Evolutionary conservation across 2,329 filamentous ascomycete genomes (phyloP).

Genomic region (Bertia moriformis): DNA sequence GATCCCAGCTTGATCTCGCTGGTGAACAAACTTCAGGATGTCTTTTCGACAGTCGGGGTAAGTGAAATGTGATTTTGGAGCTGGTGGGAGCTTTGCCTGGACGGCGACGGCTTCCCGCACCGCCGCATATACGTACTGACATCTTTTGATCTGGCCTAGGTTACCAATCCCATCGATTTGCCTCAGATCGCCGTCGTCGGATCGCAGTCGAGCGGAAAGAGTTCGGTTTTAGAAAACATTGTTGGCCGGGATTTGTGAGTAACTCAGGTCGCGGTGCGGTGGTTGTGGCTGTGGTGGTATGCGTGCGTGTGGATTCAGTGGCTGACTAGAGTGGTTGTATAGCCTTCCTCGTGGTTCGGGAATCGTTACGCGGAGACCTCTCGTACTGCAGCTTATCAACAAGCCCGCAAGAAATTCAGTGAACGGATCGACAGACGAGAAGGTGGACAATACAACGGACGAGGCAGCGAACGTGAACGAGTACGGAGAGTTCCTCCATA

Average conservation of each 20-base stretch:
- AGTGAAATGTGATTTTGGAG: too few species aligned
- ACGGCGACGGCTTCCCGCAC: too few species aligned
- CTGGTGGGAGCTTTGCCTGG: too few species aligned
- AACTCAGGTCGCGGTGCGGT: slow-evolving; percentile 7
- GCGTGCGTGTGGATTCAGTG: background rate
- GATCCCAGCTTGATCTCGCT: background rate
- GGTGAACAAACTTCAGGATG: background rate
- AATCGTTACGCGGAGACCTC: slow-evolving; percentile 89
- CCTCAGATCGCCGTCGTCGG: slow-evolving; percentile 97
- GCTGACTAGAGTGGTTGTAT: slow-evolving; percentile 12
- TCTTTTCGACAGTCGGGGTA: background rate
- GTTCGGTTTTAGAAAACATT: slow-evolving; percentile 96
- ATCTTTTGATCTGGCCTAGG: too few species aligned
- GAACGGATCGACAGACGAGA: slow-evolving; percentile 54
- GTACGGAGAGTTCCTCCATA: slow-evolving; percentile 97
- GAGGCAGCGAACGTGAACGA: slow-evolving; percentile 84
- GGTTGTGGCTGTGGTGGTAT: too few species aligned
- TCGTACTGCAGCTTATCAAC: slow-evolving; percentile 97
- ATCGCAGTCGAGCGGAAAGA: slow-evolving; percentile 98
- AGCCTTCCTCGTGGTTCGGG: slow-evolving; percentile 93
- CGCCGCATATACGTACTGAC: too few species aligned
- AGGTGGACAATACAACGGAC: slow-evolving; percentile 57
- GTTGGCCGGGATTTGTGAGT: slow-evolving; percentile 96
- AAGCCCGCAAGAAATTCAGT: slow-evolving; percentile 68
- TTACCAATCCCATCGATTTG: slow-evolving; percentile 97